Evolutionary conservation across 2,329 filamentous ascomycete genomes (phyloP).

Genomic region (Eutypa lata): DNA sequence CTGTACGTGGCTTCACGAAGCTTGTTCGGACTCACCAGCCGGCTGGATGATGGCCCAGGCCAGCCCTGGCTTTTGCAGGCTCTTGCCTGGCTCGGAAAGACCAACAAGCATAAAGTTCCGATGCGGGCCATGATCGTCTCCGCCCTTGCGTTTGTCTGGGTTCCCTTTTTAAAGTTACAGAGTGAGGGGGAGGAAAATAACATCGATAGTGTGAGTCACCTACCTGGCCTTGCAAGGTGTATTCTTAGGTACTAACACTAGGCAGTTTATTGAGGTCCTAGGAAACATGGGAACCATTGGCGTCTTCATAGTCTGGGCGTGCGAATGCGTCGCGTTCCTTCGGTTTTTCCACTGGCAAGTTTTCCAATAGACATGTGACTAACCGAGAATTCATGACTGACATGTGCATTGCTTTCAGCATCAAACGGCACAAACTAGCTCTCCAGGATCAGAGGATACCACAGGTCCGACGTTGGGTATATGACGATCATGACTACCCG

Average conservation of each 20-base stretch:
- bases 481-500: conserved; percentile 30
- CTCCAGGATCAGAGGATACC: conserved; percentile 19
- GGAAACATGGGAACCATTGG: conserved; percentile 34
- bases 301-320: conserved; percentile 37
- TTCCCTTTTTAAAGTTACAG: conserved; percentile 36
- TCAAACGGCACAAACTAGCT: conserved; percentile 18
- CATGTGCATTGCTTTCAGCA: conserved; percentile 5
- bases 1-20: conserved; percentile 32
- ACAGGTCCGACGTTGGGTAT: conserved; percentile 24
- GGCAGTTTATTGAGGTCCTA: conserved; percentile 37
- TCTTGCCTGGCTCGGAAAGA: conserved; percentile 30
- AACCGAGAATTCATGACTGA: background rate
- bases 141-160: conserved; percentile 36
- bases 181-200: conserved; percentile 4
- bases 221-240: background rate
- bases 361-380: background rate
- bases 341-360: conserved; percentile 33
- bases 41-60: conserved; percentile 22
- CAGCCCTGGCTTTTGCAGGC: conserved; percentile 21
- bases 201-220: conserved; percentile 10
- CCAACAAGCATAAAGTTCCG: conserved; percentile 30
- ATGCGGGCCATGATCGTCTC: conserved; percentile 36
- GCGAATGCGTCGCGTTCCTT: conserved; percentile 38
- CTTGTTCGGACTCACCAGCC: conserved; percentile 29
- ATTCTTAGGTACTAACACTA: background rate